Conservation (phyloP, 208 protist genomes). For the Chromosphaera perkinsii region DNA sequence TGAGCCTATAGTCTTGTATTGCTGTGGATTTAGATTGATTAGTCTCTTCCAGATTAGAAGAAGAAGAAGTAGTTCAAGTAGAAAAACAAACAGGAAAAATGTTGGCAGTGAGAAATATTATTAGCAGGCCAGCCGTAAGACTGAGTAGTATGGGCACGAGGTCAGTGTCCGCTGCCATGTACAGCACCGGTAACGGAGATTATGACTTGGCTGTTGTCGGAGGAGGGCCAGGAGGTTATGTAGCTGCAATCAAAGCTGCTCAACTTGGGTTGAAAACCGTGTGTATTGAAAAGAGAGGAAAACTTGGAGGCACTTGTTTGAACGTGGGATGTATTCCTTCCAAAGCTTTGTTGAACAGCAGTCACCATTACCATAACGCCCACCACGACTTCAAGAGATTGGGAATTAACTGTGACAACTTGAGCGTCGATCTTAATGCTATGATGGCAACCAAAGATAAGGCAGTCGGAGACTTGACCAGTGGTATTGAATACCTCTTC, state of each 20-base stretch:
- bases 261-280: slow-evolving; percentile 96
- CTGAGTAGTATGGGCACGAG: too few relatives aligned
- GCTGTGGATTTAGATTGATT: too few relatives aligned
- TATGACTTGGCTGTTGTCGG: slow-evolving; percentile 97
- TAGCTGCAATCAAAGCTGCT: slow-evolving; percentile 97
- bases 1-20: too few relatives aligned
- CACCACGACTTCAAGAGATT: slow-evolving; percentile 82
- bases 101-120: too few relatives aligned
- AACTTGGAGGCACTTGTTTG: slow-evolving; percentile 92
- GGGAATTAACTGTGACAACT: slow-evolving; percentile 68
- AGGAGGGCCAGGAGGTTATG: slow-evolving; percentile 98
- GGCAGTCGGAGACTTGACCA: slow-evolving; percentile 77
- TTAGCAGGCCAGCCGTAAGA: too few relatives aligned
- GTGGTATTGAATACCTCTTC: slow-evolving; percentile 96
- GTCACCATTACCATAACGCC: slow-evolving; percentile 92
- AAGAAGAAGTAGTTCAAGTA: too few relatives aligned
- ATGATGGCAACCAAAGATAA: slow-evolving; percentile 94
- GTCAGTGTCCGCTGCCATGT: too few relatives aligned
- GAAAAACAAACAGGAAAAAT: too few relatives aligned
- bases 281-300: slow-evolving; percentile 95
- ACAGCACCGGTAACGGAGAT: slow-evolving; percentile 30
- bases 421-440: slow-evolving; percentile 79
- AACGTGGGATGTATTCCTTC: slow-evolving; percentile 99
- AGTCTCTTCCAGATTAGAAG: too few relatives aligned
- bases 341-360: slow-evolving; percentile 96